A percentile compares a stretch with the other conserved stretches of the same genome.
Evolutionary conservation across 495 filamentous ascomycete genomes (phyloP).

Genomic region (Aspergillus carlsbadensis): DNA sequence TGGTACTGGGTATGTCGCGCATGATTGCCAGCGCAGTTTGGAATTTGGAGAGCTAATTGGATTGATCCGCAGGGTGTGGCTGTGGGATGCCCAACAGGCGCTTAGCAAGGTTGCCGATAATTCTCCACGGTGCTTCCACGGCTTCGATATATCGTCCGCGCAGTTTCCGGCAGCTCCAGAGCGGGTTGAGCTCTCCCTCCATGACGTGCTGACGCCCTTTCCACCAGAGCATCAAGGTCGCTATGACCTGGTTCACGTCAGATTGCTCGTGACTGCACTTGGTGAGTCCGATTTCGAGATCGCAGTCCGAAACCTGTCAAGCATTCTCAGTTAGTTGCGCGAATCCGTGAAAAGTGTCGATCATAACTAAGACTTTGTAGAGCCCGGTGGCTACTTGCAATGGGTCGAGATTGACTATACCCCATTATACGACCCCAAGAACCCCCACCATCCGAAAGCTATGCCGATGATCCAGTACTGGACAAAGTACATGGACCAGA

Average conservation of each 20-base stretch:
- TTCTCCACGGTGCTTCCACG: slow-evolving; percentile 17
- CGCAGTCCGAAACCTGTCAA: slow-evolving; percentile 24
- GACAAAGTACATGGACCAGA: not conserved
- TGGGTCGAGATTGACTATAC: slow-evolving; percentile 35
- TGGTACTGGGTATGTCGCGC: slow-evolving; percentile 34
- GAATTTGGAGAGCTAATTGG: not conserved
- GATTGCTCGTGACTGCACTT: slow-evolving; percentile 29
- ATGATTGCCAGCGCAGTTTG: not conserved
- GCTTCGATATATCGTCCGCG: slow-evolving; percentile 37
- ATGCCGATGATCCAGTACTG: not conserved
- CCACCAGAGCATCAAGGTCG: slow-evolving; percentile 24
- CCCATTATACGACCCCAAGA: slow-evolving; percentile 1
- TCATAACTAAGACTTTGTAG: not conserved
- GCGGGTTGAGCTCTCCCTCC: slow-evolving; percentile 23
- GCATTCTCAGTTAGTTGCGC: slow-evolving; percentile 32
- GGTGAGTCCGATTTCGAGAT: slow-evolving; percentile 20
- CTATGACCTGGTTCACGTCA: slow-evolving; percentile 39
- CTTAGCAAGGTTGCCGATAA: not conserved
- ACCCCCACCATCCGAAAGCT: not conserved
- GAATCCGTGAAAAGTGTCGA: not conserved
- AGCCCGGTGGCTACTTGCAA: slow-evolving; percentile 36
- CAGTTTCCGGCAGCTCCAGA: slow-evolving; percentile 25
- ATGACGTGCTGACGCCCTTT: slow-evolving; percentile 32
- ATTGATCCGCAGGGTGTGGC: slow-evolving; percentile 23
- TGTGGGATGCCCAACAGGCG: slow-evolving; percentile 17